Base-by-base conservation (phyloP, 306 rosid species). In the Vigna unguiculata region DNA sequence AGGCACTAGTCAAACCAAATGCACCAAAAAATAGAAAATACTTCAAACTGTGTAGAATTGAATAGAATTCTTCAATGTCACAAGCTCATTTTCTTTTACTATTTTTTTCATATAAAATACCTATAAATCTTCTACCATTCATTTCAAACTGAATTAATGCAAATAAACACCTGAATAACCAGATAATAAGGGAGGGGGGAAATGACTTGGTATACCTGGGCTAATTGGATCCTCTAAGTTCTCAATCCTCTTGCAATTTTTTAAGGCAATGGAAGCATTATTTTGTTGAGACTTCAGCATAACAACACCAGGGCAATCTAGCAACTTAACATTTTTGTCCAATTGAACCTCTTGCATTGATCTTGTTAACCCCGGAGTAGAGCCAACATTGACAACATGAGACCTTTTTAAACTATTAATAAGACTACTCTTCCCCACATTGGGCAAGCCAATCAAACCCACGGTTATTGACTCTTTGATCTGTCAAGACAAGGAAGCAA, bases 341-440 rank as follows among this genome's bases (percentile, higher is more conserved):
- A 93, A 77, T 3, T 91, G 97, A 67, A 93, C 93, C 80, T 91
- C 98, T 91, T 91, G 97, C 90, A 90, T 81, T 3, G 98, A 91
- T 87, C 96, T 90, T 53, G 98, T 93, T 76, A 91, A 76, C 58
- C 98, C 97, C 28, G 97, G 96, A 63, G 97, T 91, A 32, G 98
- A 83, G 83, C 97, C 97, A 72, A 93, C 98, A 46, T 90, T 87
- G 83, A 81, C 93, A 54, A 81, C 96, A 71, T 86, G 97, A 71
- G 75, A 77, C 84, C 98, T 82, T 82, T 88, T 91, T 83, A 93
- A 78, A 61, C 99, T 93, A 65, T 93, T 96, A 15, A 96, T 93
- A 54, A 96, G 93, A 78, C 99, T 96, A 78, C 99, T 96, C 83
- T 96, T 96, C 25, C 99, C 99, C 72, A 96, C 99, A 85, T 96